Percentiles rank a stretch among this genome's conserved stretches.
These are phyloP conservation scores for Ganoderma lingzhi DNA, from an alignment of 1,284 basidiomycete genomes.

Conservation along the genomic window DNA sequence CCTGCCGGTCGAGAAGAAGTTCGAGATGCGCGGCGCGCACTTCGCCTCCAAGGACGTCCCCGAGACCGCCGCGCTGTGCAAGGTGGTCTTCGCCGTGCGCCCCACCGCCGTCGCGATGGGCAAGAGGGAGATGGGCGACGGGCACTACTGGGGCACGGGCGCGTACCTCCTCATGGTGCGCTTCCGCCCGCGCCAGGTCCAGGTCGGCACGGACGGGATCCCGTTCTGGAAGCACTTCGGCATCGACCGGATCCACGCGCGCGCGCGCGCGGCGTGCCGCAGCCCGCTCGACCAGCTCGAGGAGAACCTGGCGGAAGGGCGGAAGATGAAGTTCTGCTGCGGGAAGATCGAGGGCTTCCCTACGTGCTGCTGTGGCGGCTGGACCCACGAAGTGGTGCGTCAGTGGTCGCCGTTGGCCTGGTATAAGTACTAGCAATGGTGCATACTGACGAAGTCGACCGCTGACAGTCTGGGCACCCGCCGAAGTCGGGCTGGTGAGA, in stretches of 20 bases:
- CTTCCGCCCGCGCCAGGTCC: background rate
- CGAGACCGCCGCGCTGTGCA: background rate
- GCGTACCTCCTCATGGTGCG: conserved; percentile 15
- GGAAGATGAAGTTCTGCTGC: conserved; percentile 21
- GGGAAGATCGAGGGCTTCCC: conserved; percentile 12
- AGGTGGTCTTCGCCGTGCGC: background rate
- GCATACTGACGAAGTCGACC: background rate
- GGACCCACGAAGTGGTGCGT: conserved; percentile 20
- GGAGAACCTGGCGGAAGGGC: conserved; percentile 13
- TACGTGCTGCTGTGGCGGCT: conserved; percentile 23
- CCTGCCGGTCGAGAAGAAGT: conserved; percentile 2
- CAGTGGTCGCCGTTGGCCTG: too few relatives aligned
- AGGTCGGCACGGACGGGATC: background rate
- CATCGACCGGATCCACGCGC: conserved; percentile 5
- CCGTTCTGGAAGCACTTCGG: conserved; percentile 25
- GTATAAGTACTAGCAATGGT: background rate
- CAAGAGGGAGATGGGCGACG: background rate
- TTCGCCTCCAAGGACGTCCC: conserved; percentile 2
- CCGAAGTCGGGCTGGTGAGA: conserved; percentile 4
- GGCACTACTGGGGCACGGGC: conserved; percentile 11
- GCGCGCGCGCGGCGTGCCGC: conserved; percentile 7
- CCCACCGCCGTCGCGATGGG: background rate
- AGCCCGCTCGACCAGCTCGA: conserved; percentile 6
- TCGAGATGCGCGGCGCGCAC: background rate
- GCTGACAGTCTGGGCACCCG: conserved; percentile 8